phyloP scores from a whole-genome alignment of 192 early-diverging fungal species.

The Backusella parvicylindrica region DNA sequence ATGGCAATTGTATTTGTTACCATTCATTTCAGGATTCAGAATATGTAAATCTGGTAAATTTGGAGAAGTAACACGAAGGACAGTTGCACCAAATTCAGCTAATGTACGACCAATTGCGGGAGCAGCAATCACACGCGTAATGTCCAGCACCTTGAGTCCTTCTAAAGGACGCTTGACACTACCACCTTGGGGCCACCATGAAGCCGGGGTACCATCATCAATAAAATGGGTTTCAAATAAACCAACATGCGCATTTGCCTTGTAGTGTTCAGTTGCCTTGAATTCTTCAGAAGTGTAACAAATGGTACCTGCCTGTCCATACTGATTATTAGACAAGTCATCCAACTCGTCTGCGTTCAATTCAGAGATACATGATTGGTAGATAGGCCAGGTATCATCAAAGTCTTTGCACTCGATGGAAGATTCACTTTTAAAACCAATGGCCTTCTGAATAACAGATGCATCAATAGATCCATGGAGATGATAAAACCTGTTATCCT shows the following conservation, averaged over 20 bases:
- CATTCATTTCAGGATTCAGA: neutral
- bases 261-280: constrained; percentile 3
- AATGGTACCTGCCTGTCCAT: constrained; percentile 3
- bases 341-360: neutral
- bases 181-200: neutral
- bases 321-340: neutral
- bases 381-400: neutral
- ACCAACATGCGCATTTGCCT: constrained; percentile 2
- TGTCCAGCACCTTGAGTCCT: constrained; percentile 13
- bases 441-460: neutral
- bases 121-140: constrained; percentile 19
- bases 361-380: neutral
- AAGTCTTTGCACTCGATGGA: neutral
- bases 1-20: constrained; percentile 6
- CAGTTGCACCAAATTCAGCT: constrained; percentile 13
- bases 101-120: constrained; percentile 8
- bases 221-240: neutral
- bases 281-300: constrained; percentile 3
- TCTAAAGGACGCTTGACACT: constrained; percentile 2
- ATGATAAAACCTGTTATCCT: neutral
- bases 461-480: neutral
- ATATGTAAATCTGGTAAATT: neutral
- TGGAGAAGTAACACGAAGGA: constrained; percentile 11
- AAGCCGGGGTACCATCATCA: neutral
- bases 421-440: neutral